Evolutionary conservation across 2,329 filamentous ascomycete genomes (phyloP), one percentile per base, ranked within the genome.

Genomic region (Bisporella sp.): DNA sequence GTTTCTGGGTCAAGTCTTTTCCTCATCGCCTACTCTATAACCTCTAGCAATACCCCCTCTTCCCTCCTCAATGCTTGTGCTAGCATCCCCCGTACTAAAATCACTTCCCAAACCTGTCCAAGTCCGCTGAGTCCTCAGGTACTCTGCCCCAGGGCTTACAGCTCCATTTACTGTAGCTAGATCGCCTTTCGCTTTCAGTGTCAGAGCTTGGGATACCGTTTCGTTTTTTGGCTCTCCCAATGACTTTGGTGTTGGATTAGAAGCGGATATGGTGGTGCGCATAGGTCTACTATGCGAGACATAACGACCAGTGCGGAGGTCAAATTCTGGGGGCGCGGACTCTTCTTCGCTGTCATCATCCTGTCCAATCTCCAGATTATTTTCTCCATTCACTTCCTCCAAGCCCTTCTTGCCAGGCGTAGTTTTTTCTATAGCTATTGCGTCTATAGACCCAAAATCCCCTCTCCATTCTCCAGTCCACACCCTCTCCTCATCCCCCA

Each of bases 31-130:
- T 47, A 93, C 85, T 0, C 75, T 81, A 71, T 99, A 99, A 0
- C 92, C 93, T 61, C 88, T 82, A 33, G 93, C 93, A 50, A 97
- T 82, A 12, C 93, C 93, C 57, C 84, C 86, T 57, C 89, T 79
- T 1, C 93, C 93, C 68, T 96, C 84, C 64, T 96, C 89, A 51
- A 99, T 78, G 13, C 79, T 86, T 84, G 50, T 86, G 77, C 49
- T 67, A n/a, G 70, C 73, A 45, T 77, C 74, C n/a, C 78, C 74
- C 31, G 84, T 80, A 57, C 77, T 74, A 61, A 90, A 95, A 65
- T 99, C 93, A 54, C 82, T 95, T 0, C 93, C 93, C 29, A 99
- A 70, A 0, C 93, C 93, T 63, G 86, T 86, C 93, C 93, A 99
- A 4, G 89, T 95, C 50, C 93, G 73, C 61, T 91, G 81, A 4